A percentile compares a stretch with the other conserved stretches of the same genome.
These are phyloP conservation scores for Prunus mongolica DNA, from an alignment of 306 rosid species.

Conservation along the genomic window DNA sequence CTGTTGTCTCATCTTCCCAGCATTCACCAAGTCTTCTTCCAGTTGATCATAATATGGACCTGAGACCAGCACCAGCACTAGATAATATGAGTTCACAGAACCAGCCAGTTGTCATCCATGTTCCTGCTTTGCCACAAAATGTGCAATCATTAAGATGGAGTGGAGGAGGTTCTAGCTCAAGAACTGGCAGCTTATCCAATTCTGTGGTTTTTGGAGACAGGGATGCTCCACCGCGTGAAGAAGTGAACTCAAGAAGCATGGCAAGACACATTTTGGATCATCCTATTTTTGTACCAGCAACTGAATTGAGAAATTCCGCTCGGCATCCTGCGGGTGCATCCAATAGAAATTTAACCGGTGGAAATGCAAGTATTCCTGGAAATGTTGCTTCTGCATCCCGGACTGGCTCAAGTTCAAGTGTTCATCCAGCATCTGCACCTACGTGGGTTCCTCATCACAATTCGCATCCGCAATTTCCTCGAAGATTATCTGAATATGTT, in stretches of 20 bases:
- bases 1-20: slow-evolving; percentile 48
- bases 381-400: slow-evolving; percentile 63
- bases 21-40: slow-evolving; percentile 47
- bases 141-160: slow-evolving; percentile 61
- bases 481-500: slow-evolving; percentile 74
- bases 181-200: slow-evolving; percentile 49
- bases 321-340: slow-evolving; percentile 39
- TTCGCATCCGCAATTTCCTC: slow-evolving; percentile 62
- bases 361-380: slow-evolving; percentile 53
- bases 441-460: slow-evolving; percentile 67
- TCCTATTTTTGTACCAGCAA: slow-evolving; percentile 60
- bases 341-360: slow-evolving; percentile 37
- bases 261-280: slow-evolving; percentile 58
- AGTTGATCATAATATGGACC: slow-evolving; percentile 49
- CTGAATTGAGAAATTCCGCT: slow-evolving; percentile 57
- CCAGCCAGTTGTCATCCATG: slow-evolving; percentile 49
- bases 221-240: slow-evolving; percentile 49
- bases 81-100: slow-evolving; percentile 59
- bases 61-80: slow-evolving; percentile 48
- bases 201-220: slow-evolving; percentile 41
- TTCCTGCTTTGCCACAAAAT: slow-evolving; percentile 65
- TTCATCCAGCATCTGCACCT: slow-evolving; percentile 55
- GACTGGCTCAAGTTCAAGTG: slow-evolving; percentile 43
- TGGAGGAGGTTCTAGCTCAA: slow-evolving; percentile 65
- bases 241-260: slow-evolving; percentile 51